These are phyloP conservation scores for Monosporascus sp. DNA, from an alignment of 2,329 filamentous ascomycete species.

Conservation along the genomic window DNA sequence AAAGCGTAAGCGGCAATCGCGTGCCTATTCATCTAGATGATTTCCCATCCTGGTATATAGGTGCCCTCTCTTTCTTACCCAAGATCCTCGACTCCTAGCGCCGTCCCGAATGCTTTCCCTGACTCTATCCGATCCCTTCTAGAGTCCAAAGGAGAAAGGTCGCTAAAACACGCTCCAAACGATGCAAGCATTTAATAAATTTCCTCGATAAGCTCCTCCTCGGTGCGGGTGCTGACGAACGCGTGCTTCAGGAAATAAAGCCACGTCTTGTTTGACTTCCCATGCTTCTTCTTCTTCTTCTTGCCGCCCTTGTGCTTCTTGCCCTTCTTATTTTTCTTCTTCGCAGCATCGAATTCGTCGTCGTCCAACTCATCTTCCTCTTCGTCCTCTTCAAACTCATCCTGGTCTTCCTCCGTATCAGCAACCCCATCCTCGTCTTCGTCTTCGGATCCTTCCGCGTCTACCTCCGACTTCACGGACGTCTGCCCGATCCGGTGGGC, in stretches of 20 bases:
- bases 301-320: slow-evolving; percentile 57
- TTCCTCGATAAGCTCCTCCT: slow-evolving; percentile 55
- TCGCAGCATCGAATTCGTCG: slow-evolving; percentile 18
- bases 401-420: slow-evolving; percentile 15
- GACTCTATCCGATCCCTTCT: background rate
- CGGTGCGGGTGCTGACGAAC: slow-evolving; percentile 69
- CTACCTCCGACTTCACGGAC: slow-evolving; percentile 21
- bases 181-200: slow-evolving; percentile 11
- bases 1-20: no score
- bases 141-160: background rate
- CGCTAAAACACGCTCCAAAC: background rate
- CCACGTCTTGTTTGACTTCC: slow-evolving; percentile 70
- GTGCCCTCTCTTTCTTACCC: no score
- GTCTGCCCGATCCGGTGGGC: slow-evolving; percentile 70
- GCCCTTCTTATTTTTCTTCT: slow-evolving; percentile 41
- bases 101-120: background rate
- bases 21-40: no score
- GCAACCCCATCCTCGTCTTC: slow-evolving; percentile 21
- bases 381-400: slow-evolving; percentile 19
- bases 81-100: background rate
- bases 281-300: slow-evolving; percentile 51
- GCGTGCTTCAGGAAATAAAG: slow-evolving; percentile 71
- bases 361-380: slow-evolving; percentile 21
- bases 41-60: no score
- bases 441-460: slow-evolving; percentile 19